A percentile compares a stretch with the other conserved stretches of the same genome.
phyloP scores from a whole-genome alignment of 2,329 filamentous ascomycete species.

The Scytalidium sp. region DNA sequence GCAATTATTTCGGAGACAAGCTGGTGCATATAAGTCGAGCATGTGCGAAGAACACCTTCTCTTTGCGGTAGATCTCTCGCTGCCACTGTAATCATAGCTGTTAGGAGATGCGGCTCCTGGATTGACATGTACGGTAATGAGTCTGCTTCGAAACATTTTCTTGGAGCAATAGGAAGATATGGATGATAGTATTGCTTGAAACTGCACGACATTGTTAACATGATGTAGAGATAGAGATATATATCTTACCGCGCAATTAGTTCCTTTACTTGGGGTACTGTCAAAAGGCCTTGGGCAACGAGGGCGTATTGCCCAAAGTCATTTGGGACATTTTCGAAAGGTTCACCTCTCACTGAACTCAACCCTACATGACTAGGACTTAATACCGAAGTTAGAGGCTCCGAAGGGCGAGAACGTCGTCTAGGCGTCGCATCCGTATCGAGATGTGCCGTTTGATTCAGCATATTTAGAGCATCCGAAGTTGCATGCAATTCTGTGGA shows the following conservation, averaged over 20 bases:
- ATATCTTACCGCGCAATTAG: constrained; percentile 8
- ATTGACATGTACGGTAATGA: constrained; percentile 53
- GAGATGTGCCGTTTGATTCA: constrained; percentile 39
- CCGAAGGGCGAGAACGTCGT: constrained; percentile 11
- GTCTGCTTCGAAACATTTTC: constrained; percentile 53
- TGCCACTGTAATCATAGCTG: constrained; percentile 65
- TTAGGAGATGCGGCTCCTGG: constrained; percentile 63
- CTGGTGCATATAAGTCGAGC: constrained; percentile 65
- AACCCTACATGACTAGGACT: background rate
- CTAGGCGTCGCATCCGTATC: constrained; percentile 19
- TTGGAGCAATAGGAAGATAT: constrained; percentile 64
- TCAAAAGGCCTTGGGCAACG: constrained; percentile 11
- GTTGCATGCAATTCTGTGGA: constrained; percentile 38
- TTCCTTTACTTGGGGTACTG: constrained; percentile 6
- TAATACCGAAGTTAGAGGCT: background rate
- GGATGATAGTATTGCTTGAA: constrained; percentile 66
- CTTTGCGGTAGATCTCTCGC: constrained; percentile 66
- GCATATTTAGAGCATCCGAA: constrained; percentile 37
- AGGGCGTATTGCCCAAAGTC: constrained; percentile 12
- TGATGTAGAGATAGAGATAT: constrained; percentile 36
- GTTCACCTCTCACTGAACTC: background rate
- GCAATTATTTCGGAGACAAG: constrained; percentile 64
- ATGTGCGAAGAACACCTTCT: constrained; percentile 58
- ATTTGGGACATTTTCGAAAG: background rate
- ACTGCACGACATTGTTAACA: constrained; percentile 45